phyloP scores from a whole-genome alignment of 73 alveolate species.

The Paramecium tetraurelia region DNA sequence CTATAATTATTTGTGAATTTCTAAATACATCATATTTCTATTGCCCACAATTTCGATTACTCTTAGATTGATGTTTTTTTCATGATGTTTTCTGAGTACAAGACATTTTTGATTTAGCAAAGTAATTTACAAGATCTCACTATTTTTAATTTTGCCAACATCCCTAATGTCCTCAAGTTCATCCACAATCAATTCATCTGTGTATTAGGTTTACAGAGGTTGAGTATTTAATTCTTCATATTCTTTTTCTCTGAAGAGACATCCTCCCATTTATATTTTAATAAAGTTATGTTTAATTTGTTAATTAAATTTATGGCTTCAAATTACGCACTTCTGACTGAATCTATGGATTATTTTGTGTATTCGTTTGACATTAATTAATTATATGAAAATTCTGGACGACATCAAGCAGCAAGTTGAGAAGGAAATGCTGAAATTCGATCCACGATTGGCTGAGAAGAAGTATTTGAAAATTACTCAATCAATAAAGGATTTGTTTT shows the following conservation, averaged over 20 bases:
- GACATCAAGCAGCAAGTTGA: conserved; percentile 22
- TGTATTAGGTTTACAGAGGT: background rate
- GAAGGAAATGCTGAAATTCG: conserved; percentile 24
- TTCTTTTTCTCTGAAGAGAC: background rate
- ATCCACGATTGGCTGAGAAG: conserved; percentile 32
- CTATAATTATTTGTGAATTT: conserved; percentile 27
- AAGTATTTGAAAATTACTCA: conserved; percentile 37
- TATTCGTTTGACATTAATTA: background rate
- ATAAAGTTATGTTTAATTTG: background rate
- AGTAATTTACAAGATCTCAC: background rate
- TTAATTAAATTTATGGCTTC: background rate
- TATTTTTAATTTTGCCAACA: background rate
- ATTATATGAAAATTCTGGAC: conserved; percentile 30
- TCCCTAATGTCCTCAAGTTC: background rate
- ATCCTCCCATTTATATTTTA: background rate
- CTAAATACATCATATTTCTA: conserved; percentile 25
- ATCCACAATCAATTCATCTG: background rate
- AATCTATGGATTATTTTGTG: background rate
- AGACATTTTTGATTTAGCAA: background rate
- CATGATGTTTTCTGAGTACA: background rate
- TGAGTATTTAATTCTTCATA: background rate
- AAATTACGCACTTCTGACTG: background rate
- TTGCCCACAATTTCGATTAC: background rate
- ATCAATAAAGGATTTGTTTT: conserved; percentile 20
- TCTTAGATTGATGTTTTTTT: background rate